Evolutionary conservation across 2,329 filamentous ascomycete genomes (phyloP).

Genomic region (Cryphonectria naterciae): DNA sequence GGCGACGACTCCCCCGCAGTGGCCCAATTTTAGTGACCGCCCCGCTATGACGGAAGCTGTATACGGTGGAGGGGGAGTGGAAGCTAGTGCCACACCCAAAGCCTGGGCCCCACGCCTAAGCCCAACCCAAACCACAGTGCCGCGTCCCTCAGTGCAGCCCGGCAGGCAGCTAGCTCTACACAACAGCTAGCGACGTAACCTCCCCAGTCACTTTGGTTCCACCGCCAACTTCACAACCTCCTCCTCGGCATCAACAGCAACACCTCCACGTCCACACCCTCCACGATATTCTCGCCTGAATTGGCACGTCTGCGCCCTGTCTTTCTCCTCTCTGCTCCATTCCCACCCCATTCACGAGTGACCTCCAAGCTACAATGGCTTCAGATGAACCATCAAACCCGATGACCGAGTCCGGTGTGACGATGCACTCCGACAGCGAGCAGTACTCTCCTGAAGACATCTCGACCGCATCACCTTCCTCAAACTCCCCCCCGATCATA

Average conservation of each 20-base stretch:
- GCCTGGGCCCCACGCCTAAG: not conserved
- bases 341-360: not conserved
- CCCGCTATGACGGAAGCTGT: constrained; percentile 22
- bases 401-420: constrained; percentile 74
- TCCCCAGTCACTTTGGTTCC: not conserved
- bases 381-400: constrained; percentile 55
- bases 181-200: constrained; percentile 1
- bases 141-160: constrained; percentile 1
- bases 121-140: not conserved
- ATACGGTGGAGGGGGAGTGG: not conserved
- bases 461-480: constrained; percentile 63
- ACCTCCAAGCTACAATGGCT: constrained; percentile 49
- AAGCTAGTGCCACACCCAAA: constrained; percentile 25
- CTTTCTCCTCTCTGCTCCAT: not conserved
- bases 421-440: constrained; percentile 82
- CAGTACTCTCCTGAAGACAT: constrained; percentile 73
- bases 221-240: constrained; percentile 2
- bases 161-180: not conserved
- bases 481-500: constrained; percentile 70
- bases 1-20: constrained; percentile 17
- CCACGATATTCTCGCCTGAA: not conserved
- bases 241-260: not conserved
- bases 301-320: not conserved
- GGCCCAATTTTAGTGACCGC: constrained; percentile 5
- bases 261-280: not conserved